Conservation (phyloP, 441 rosid genomes). For the Brassica hybrid region DNA sequence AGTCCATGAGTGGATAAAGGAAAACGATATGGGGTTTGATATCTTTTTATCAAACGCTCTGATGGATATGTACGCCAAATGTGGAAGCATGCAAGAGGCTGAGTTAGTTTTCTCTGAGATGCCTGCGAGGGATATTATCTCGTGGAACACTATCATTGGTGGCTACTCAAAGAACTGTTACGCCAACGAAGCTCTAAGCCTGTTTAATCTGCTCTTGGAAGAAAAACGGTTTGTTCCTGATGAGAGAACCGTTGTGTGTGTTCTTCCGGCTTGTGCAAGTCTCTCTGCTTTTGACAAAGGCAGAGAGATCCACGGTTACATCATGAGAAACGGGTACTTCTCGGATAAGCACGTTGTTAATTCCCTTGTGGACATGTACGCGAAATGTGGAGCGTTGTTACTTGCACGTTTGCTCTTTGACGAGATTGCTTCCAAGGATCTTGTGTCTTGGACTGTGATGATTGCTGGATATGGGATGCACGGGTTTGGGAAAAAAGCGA, state of each 20-base stretch:
- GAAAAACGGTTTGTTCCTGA: slow-evolving; percentile 51
- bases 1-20: slow-evolving; percentile 59
- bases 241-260: slow-evolving; percentile 62
- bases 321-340: slow-evolving; percentile 57
- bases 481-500: slow-evolving; percentile 69
- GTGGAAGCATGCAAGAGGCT: slow-evolving; percentile 77
- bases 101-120: slow-evolving; percentile 54
- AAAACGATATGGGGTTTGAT: slow-evolving; percentile 54
- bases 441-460: slow-evolving; percentile 82
- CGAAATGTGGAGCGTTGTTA: slow-evolving; percentile 64
- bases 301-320: slow-evolving; percentile 63
- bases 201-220: slow-evolving; percentile 53
- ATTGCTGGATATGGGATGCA: slow-evolving; percentile 90
- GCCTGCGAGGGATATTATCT: slow-evolving; percentile 62
- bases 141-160: slow-evolving; percentile 82
- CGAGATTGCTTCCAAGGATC: slow-evolving; percentile 61
- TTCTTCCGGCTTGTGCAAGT: slow-evolving; percentile 87
- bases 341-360: slow-evolving; percentile 60
- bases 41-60: slow-evolving; percentile 63
- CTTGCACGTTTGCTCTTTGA: slow-evolving; percentile 65
- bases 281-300: slow-evolving; percentile 74
- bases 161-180: slow-evolving; percentile 68
- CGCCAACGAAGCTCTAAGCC: slow-evolving; percentile 64
- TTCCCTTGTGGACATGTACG: slow-evolving; percentile 76
- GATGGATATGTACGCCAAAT: slow-evolving; percentile 84